These are phyloP conservation scores for Taiwanofungus camphoratus DNA, from an alignment of 1,284 basidiomycete species.

Conservation along the genomic window DNA sequence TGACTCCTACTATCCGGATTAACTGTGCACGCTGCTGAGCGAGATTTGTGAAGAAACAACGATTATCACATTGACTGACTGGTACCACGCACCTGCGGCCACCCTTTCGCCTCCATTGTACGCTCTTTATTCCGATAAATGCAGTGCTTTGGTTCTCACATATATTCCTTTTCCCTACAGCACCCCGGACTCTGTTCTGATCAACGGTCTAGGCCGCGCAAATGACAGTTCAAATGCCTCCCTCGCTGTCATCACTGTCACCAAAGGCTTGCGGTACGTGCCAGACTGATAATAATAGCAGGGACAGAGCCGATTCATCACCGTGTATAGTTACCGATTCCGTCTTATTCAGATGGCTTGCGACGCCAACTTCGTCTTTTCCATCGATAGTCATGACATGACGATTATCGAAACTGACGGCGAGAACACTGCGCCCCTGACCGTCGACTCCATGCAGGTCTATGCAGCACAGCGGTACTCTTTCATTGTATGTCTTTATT, in stretches of 20 bases:
- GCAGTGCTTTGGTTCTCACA: not conserved
- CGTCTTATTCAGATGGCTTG: slow-evolving; percentile 48
- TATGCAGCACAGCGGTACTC: slow-evolving; percentile 33
- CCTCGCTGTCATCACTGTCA: slow-evolving; percentile 30
- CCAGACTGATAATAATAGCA: too few relatives aligned
- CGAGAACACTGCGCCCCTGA: slow-evolving; percentile 27
- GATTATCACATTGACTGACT: slow-evolving; percentile 25
- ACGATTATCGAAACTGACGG: slow-evolving; percentile 34
- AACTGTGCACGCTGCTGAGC: slow-evolving; percentile 24
- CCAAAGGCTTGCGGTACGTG: slow-evolving; percentile 21
- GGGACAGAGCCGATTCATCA: too few relatives aligned
- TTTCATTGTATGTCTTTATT: slow-evolving; percentile 18
- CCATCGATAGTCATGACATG: slow-evolving; percentile 32
- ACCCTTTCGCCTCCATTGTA: slow-evolving; percentile 13
- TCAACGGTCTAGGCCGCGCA: slow-evolving; percentile 44
- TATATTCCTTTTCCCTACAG: not conserved
- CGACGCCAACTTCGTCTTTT: slow-evolving; percentile 29
- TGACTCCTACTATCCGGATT: slow-evolving; percentile 21
- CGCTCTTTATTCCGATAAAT: not conserved
- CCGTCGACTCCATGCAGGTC: slow-evolving; percentile 37
- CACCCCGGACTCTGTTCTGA: slow-evolving; percentile 34
- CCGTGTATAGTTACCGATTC: slow-evolving; percentile 26
- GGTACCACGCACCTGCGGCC: slow-evolving; percentile 21
- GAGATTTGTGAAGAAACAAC: slow-evolving; percentile 27
- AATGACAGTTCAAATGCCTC: slow-evolving; percentile 18